These are phyloP conservation scores for Arbutus unedo DNA, from an alignment of 148 eudicot species.

Conservation along the genomic window DNA sequence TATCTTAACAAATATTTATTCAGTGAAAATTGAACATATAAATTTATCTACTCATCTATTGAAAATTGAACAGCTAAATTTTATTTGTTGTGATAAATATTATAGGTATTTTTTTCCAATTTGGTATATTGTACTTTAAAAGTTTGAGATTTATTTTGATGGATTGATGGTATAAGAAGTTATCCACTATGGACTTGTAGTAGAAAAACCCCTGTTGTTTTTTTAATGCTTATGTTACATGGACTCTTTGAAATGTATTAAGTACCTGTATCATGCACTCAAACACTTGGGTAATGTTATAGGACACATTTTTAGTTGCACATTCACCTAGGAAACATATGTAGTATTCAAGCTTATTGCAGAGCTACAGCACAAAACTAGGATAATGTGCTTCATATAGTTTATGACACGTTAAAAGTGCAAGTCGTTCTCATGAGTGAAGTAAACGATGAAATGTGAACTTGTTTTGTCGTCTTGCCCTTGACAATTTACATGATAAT, in stretches of 20 bases:
- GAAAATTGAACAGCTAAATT: too few relatives aligned
- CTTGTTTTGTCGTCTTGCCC: background rate
- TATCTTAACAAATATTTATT: too few relatives aligned
- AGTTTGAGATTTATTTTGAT: too few relatives aligned
- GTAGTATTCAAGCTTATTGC: background rate
- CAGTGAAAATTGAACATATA: too few relatives aligned
- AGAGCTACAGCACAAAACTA: background rate
- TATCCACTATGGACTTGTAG: too few relatives aligned
- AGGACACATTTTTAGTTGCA: background rate
- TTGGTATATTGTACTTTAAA: too few relatives aligned
- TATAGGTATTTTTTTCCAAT: too few relatives aligned
- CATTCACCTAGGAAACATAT: background rate
- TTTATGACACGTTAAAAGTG: background rate
- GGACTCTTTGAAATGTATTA: background rate
- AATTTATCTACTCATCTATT: too few relatives aligned
- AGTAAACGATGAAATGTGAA: background rate
- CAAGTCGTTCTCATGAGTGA: background rate
- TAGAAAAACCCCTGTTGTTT: background rate
- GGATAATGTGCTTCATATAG: background rate
- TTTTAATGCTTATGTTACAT: background rate
- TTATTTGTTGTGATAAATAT: too few relatives aligned
- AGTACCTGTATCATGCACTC: background rate
- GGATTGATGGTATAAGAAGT: too few relatives aligned
- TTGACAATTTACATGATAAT: background rate
- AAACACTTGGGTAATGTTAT: background rate